Conservation (phyloP, 768 basidiomycete genomes). For the Boletus subparvulus region DNA sequence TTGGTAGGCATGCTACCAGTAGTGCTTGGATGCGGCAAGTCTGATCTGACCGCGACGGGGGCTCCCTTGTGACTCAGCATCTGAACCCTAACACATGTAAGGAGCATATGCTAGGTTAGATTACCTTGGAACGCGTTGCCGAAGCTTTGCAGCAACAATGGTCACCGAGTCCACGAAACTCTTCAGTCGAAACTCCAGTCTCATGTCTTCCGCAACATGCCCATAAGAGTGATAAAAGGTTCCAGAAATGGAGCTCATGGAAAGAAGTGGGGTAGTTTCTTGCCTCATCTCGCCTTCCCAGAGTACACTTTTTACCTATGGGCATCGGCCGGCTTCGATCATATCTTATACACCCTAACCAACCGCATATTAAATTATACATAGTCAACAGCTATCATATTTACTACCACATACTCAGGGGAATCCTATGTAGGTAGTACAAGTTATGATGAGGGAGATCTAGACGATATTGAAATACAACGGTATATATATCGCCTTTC, state of each 20-base stretch:
- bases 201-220: background rate
- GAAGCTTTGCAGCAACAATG: background rate
- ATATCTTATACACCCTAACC: constrained; percentile 33
- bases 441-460: too few relatives aligned
- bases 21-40: background rate
- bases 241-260: background rate
- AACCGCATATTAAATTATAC: too few relatives aligned
- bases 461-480: too few relatives aligned
- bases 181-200: background rate
- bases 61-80: background rate
- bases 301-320: constrained; percentile 35
- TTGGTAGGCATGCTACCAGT: background rate
- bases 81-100: background rate
- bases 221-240: background rate
- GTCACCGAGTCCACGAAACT: background rate
- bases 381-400: too few relatives aligned
- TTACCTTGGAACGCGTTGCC: background rate
- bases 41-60: background rate
- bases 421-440: too few relatives aligned
- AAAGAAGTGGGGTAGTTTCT: constrained; percentile 14
- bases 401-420: too few relatives aligned
- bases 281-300: constrained; percentile 40
- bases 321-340: constrained; percentile 40
- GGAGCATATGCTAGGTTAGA: background rate
- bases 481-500: too few relatives aligned